Evolutionary conservation across 129 eudicot species (phyloP).

Genomic region (Helianthus annuus): HanXRQr2.0-SUNRISE NC_035446.2:95440871-95441370

Average conservation of each 20-base stretch:
- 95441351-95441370: slow-evolving; percentile 52
- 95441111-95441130: background rate
- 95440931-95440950: no score
- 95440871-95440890: no score
- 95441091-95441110: background rate
- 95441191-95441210: background rate
- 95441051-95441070: background rate
- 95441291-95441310: slow-evolving; percentile 43
- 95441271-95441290: background rate
- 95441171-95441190: background rate
- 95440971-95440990: no score
- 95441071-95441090: background rate
- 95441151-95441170: no score
- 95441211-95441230: slow-evolving; percentile 2
- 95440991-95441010: no score
- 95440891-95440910: no score
- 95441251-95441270: slow-evolving; percentile 1
- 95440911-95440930: no score
- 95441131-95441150: no score
- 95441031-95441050: no score
- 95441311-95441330: slow-evolving; percentile 34
- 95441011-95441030: no score
- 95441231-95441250: background rate
- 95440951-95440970: no score
- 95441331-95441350: slow-evolving; percentile 70